Percentiles rank a stretch among this genome's conserved stretches.
These are phyloP conservation scores for Acanthamoeba sp. DNA, from an alignment of 208 protist genomes.

Conservation along the genomic window DNA sequence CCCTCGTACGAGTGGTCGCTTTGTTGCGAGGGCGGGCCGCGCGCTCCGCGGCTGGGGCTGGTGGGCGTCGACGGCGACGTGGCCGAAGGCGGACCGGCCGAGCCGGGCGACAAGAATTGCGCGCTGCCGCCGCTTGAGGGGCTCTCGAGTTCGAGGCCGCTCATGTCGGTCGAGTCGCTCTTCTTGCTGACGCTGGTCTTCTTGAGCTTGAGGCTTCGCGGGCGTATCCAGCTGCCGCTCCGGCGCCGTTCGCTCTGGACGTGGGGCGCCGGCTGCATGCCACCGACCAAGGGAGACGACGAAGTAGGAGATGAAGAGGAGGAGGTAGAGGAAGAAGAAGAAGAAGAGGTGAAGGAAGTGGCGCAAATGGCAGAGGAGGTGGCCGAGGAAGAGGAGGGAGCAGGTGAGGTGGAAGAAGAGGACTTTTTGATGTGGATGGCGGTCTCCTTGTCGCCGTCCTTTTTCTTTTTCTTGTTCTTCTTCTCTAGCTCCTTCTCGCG, in stretches of 20 bases:
- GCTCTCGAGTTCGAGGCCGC: neutral
- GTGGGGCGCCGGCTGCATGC: neutral
- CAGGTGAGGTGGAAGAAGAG: neutral
- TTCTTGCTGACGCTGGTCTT: neutral
- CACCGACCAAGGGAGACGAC: neutral
- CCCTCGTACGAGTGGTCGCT: too few species aligned
- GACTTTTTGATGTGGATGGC: neutral
- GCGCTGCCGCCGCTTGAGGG: neutral
- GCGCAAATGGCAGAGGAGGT: neutral
- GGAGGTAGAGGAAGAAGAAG: neutral
- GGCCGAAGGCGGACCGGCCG: neutral
- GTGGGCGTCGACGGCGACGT: neutral
- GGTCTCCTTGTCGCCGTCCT: neutral
- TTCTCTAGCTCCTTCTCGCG: slow-evolving; percentile 56
- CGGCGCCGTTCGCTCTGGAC: slow-evolving; percentile 32
- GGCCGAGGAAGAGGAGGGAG: neutral
- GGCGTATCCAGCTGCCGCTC: slow-evolving; percentile 48
- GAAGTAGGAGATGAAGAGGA: neutral
- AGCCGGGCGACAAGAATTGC: neutral
- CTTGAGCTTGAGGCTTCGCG: slow-evolving; percentile 27
- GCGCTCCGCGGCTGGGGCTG: neutral
- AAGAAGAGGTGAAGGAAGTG: neutral
- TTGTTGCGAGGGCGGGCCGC: neutral
- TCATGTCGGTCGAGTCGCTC: neutral
- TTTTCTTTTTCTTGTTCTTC: slow-evolving; percentile 49